phyloP scores from a whole-genome alignment of 2,329 filamentous ascomycete species.

The Plenodomus tracheiphilus region DNA sequence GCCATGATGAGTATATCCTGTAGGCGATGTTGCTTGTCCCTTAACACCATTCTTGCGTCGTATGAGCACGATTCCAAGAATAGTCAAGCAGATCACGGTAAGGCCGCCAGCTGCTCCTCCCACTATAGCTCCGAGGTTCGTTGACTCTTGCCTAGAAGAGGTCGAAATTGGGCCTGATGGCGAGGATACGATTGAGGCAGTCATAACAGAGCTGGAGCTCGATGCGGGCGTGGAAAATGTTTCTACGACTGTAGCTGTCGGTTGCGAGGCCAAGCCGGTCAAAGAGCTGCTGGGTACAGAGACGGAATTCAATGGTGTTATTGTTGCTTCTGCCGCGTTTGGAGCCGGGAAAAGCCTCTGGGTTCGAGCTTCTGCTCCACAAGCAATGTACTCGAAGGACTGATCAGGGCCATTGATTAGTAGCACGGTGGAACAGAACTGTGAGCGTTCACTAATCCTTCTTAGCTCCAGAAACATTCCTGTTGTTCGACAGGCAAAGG shows the following conservation, averaged over 20 bases:
- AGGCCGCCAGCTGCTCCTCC: slow-evolving; percentile 10
- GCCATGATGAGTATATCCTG: slow-evolving; percentile 3
- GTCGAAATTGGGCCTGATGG: background rate
- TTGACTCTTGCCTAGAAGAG: slow-evolving; percentile 3
- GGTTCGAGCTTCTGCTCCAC: slow-evolving; percentile 9
- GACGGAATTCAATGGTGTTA: slow-evolving; percentile 7
- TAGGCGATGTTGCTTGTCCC: background rate
- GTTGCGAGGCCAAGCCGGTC: slow-evolving; percentile 1
- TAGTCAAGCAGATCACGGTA: slow-evolving; percentile 10
- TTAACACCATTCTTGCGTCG: slow-evolving; percentile 8
- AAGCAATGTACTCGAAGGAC: slow-evolving; percentile 18
- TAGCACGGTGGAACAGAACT: slow-evolving; percentile 16
- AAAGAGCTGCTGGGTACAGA: slow-evolving; percentile 5
- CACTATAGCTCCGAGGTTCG: slow-evolving; percentile 10
- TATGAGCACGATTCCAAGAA: slow-evolving; percentile 12
- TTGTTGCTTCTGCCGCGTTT: slow-evolving; percentile 7
- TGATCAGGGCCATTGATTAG: slow-evolving; percentile 16
- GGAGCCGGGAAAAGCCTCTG: slow-evolving; percentile 6
- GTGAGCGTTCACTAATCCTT: slow-evolving; percentile 2
- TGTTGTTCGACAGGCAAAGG: background rate
- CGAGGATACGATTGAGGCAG: background rate
- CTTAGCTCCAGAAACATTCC: slow-evolving; percentile 1
- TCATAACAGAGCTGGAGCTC: background rate
- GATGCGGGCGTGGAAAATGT: background rate
- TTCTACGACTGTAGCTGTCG: slow-evolving; percentile 1